Conservation (phyloP, 2,329 filamentous ascomycete genomes). For the Stachybotrys elegans region DNA sequence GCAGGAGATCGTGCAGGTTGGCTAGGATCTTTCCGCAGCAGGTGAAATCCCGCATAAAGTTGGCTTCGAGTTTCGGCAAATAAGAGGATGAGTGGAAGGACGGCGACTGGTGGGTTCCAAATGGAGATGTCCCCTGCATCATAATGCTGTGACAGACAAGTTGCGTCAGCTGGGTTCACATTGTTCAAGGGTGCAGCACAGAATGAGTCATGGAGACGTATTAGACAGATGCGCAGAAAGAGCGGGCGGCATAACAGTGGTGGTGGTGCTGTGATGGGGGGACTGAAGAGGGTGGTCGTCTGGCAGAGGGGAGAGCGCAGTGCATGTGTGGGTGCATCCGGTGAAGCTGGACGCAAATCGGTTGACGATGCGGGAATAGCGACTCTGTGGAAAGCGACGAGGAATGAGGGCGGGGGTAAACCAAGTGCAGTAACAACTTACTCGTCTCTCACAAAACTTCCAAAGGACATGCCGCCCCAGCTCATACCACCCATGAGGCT, state of each 20-base stretch:
- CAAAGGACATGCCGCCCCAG: constrained; percentile 94
- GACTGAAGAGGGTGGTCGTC: neutral
- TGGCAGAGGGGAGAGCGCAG: neutral
- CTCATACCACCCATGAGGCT: constrained; percentile 80
- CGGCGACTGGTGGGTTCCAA: constrained; percentile 74
- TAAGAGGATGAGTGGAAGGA: constrained; percentile 97
- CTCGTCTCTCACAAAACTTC: constrained; percentile 97
- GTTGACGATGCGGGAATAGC: too few species aligned
- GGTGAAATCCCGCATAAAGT: constrained; percentile 95
- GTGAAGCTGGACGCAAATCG: too few species aligned
- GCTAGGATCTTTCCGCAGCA: constrained; percentile 89
- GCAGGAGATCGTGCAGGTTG: constrained; percentile 88
- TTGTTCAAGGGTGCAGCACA: too few species aligned
- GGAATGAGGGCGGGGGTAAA: constrained; percentile 13
- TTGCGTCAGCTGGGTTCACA: too few species aligned
- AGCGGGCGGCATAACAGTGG: too few species aligned
- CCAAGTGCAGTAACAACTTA: constrained; percentile 53
- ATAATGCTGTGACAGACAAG: constrained; percentile 61
- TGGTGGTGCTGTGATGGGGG: too few species aligned
- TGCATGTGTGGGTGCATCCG: too few species aligned
- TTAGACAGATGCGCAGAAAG: too few species aligned
- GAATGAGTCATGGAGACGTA: too few species aligned
- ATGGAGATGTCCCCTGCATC: constrained; percentile 95
- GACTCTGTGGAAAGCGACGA: constrained; percentile 3
- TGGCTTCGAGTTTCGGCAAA: constrained; percentile 90